These are phyloP conservation scores for Monosporascus sp. DNA, from an alignment of 2,329 filamentous ascomycete species.

Conservation along the genomic window DNA sequence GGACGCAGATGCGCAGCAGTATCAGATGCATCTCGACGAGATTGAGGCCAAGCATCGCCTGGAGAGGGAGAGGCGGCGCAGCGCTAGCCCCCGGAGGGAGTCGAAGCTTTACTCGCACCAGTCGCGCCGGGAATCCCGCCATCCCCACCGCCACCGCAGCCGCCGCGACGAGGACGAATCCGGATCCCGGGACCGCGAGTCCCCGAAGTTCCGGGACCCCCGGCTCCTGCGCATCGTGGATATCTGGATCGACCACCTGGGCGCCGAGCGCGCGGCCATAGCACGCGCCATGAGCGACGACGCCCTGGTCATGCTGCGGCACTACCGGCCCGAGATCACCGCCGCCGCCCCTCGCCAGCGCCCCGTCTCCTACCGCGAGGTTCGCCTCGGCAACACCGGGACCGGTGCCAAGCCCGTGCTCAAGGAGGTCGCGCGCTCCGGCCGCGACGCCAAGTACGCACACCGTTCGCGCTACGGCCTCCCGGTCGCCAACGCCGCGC, in stretches of 20 bases:
- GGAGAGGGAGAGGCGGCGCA: too few relatives aligned
- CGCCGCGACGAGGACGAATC: not conserved
- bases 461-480: slow-evolving; percentile 20
- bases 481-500: slow-evolving; percentile 15
- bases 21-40: not conserved
- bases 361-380: too few relatives aligned
- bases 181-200: not conserved
- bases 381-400: too few relatives aligned
- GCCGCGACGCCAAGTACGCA: not conserved
- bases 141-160: not conserved
- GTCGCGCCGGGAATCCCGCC: not conserved
- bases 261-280: slow-evolving; percentile 11
- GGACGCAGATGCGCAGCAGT: not conserved
- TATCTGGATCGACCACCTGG: slow-evolving; percentile 36
- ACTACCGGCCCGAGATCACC: slow-evolving; percentile 9
- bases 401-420: too few relatives aligned
- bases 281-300: slow-evolving; percentile 16
- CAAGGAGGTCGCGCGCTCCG: not conserved
- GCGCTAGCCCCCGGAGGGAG: too few relatives aligned
- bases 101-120: too few relatives aligned
- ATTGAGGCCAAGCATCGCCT: not conserved
- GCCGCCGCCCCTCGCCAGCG: slow-evolving; percentile 12
- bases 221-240: slow-evolving; percentile 36
- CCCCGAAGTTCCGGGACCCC: slow-evolving; percentile 17
- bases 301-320: slow-evolving; percentile 14